phyloP scores from a whole-genome alignment of 2,329 filamentous ascomycete genomes.

The Fusarium protoensiforme region DNA sequence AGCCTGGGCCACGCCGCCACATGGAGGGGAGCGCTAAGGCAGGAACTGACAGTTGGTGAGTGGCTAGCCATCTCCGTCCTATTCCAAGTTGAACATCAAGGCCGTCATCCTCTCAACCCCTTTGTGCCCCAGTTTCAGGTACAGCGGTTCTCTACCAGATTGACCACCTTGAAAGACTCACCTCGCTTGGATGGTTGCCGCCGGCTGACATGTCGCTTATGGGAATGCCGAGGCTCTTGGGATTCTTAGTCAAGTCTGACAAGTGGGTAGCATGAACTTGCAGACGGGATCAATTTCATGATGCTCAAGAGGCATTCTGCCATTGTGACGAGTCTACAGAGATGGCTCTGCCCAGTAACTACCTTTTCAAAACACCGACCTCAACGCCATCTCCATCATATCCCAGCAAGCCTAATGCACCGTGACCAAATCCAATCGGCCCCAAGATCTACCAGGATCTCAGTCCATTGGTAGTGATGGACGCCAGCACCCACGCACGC shows the following conservation, averaged over 20 bases:
- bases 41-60: slow-evolving; percentile 26
- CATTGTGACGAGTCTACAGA: too few relatives aligned
- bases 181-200: background rate
- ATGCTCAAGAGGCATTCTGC: background rate
- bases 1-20: background rate
- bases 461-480: background rate
- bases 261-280: background rate
- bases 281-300: background rate
- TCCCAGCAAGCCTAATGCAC: background rate
- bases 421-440: background rate
- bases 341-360: background rate
- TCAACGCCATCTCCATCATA: background rate
- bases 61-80: slow-evolving; percentile 8
- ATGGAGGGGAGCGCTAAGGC: slow-evolving; percentile 29
- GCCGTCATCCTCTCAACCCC: background rate
- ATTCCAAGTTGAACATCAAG: slow-evolving; percentile 10
- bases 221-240: background rate
- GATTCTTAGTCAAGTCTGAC: background rate
- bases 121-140: slow-evolving; percentile 38
- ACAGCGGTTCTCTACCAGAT: slow-evolving; percentile 26
- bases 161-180: background rate
- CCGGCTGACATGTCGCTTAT: background rate
- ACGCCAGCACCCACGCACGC: slow-evolving; percentile 5
- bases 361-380: background rate
- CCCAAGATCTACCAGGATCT: slow-evolving; percentile 24